Conservation (phyloP, 106 monocot genomes). For the Alisma plantagoaquatica region DNA sequence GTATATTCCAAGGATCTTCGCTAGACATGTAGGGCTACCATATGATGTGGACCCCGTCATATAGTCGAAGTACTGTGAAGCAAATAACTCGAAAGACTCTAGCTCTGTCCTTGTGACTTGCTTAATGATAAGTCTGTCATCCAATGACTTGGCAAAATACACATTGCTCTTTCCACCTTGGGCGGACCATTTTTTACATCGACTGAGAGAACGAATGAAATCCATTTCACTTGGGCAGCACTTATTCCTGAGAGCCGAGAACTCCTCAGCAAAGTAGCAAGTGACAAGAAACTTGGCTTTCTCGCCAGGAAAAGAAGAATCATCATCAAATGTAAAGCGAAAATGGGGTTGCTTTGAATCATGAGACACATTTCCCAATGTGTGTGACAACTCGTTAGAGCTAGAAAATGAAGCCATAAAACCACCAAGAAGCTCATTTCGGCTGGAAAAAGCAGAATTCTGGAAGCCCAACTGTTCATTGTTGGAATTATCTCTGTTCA, state of each 20-base stretch:
- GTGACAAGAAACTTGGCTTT: constrained; percentile 76
- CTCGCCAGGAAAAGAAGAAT: constrained; percentile 42
- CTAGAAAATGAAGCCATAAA: too few species aligned
- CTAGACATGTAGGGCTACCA: constrained; percentile 84
- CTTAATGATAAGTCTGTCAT: constrained; percentile 94
- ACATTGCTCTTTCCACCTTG: constrained; percentile 98
- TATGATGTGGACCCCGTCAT: constrained; percentile 47
- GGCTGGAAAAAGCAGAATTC: not conserved
- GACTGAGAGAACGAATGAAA: constrained; percentile 66
- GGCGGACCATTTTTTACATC: constrained; percentile 83
- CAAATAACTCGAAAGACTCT: constrained; percentile 88
- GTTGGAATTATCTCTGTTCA: too few species aligned
- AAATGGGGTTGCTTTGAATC: constrained; percentile 54
- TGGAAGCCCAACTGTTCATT: not conserved
- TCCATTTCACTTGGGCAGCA: constrained; percentile 68
- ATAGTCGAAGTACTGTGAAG: constrained; percentile 78
- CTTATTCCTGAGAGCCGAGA: constrained; percentile 57
- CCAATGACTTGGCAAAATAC: constrained; percentile 85
- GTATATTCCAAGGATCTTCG: constrained; percentile 84
- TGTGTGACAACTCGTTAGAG: not conserved
- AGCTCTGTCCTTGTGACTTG: constrained; percentile 88
- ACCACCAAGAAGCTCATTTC: too few species aligned
- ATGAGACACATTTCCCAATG: constrained; percentile 2
- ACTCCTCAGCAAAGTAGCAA: constrained; percentile 89
- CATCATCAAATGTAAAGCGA: constrained; percentile 60